These are phyloP conservation scores for Wallacemonas rigidus DNA, from an alignment of 208 protist species.

Conservation along the genomic window DNA sequence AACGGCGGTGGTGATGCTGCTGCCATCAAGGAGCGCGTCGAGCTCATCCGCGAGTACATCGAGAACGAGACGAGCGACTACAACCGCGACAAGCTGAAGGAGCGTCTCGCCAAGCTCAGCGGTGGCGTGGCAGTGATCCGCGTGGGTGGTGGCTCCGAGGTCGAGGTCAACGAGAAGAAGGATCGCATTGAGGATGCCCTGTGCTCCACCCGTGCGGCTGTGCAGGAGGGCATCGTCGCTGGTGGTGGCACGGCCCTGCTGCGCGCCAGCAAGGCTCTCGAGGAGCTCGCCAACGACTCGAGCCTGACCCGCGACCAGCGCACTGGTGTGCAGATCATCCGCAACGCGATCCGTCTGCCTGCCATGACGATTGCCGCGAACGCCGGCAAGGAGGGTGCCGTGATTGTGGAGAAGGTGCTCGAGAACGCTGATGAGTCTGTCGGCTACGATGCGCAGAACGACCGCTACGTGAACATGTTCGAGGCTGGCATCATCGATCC, in stretches of 20 bases:
- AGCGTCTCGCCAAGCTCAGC: constrained; percentile 97
- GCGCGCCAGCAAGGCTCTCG: constrained; percentile 87
- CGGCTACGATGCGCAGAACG: constrained; percentile 95
- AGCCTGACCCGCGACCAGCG: constrained; percentile 92
- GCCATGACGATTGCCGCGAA: constrained; percentile 96
- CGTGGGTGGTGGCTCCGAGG: constrained; percentile 97
- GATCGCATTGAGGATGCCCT: constrained; percentile 99
- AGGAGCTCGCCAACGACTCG: constrained; percentile 69
- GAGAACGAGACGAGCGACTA: constrained; percentile 92
- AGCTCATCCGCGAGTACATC: constrained; percentile 93
- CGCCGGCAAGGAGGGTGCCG: constrained; percentile 97
- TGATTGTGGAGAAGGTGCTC: constrained; percentile 98
- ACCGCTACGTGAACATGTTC: constrained; percentile 98
- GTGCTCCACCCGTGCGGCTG: constrained; percentile 98
- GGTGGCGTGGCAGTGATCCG: constrained; percentile 97
- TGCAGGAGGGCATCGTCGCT: constrained; percentile 99
- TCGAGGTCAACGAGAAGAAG: constrained; percentile 99
- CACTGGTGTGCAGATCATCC: constrained; percentile 96
- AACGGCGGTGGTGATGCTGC: constrained; percentile 93
- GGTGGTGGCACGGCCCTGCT: constrained; percentile 98
- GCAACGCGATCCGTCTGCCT: constrained; percentile 92
- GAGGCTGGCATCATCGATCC: constrained; percentile 99
- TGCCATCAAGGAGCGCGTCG: constrained; percentile 92
- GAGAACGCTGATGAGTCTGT: constrained; percentile 61
- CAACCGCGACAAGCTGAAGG: constrained; percentile 97